phyloP scores from a whole-genome alignment of 306 rosid species.

The Fagus sylvatica region DNA sequence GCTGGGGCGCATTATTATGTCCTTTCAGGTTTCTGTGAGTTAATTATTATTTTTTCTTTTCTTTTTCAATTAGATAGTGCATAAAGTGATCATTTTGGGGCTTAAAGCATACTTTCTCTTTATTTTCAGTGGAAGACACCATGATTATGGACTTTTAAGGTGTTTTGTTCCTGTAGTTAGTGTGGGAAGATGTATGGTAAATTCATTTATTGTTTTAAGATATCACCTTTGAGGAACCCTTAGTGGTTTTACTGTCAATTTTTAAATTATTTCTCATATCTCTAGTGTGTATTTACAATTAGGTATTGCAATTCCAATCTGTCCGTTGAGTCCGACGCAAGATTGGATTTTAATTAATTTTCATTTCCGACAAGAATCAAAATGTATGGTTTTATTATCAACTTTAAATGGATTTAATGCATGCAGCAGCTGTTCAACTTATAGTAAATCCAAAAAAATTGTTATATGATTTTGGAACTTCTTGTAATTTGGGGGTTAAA shows the following conservation, averaged over 20 bases:
- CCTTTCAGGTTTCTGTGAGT: conserved; percentile 16
- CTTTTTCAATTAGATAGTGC: conserved; percentile 3
- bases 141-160: conserved; percentile 28
- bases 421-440: background rate
- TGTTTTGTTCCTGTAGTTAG: conserved; percentile 25
- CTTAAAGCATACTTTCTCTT: conserved; percentile 29
- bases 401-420: background rate
- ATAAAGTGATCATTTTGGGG: conserved; percentile 17
- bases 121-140: conserved; percentile 41
- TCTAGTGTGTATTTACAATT: background rate
- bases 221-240: conserved; percentile 18
- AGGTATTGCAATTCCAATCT: conserved; percentile 12
- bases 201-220: background rate
- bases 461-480: background rate
- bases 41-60: background rate
- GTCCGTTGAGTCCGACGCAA: background rate
- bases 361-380: background rate
- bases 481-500: conserved; percentile 6
- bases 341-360: background rate
- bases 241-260: background rate
- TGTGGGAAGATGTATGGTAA: conserved; percentile 17
- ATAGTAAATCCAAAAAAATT: background rate
- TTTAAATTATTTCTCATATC: background rate
- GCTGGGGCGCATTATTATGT: conserved; percentile 15
- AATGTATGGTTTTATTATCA: background rate